Base-by-base conservation (phyloP, 768 basidiomycete genomes). In the Leccinellum luteum region DNA sequence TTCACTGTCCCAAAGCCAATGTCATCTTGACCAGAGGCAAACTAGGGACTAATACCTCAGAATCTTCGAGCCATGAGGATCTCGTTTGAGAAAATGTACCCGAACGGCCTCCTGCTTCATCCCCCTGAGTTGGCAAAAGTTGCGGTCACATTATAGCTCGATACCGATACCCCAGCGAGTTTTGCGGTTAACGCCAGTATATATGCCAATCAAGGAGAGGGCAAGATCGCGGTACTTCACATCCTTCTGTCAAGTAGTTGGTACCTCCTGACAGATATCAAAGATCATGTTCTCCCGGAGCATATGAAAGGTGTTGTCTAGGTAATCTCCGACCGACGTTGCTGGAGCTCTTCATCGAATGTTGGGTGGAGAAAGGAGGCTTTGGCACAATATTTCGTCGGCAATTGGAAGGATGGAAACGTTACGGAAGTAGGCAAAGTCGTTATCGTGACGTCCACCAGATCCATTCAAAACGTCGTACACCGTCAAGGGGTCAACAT, bases 381-480 rank as follows among this genome's bases (percentile, higher is more conserved):
- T 81, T 13, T 51, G 68, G 35, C 73, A 85, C 2, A 60, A 56
- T 12, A 87, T 72, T 64, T 89, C 87, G 43, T 83, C 81, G 0
- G 81, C 76, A 3, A 86, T 86, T 2, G 87, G 87, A 4, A 85
- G 72, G 49, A 89, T 84, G 13, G 79, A 67, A 19, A 89, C 84
- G 25, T 79, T 56, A 6, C 78, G 78, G 60, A 84, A 87, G 58
- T 87, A 78, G 5, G 64, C 65, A 55, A 81, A 81, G 63, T 89
- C 87, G 48, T 89, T 89, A 64, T 87, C 85, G 55, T 89, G 87
- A 1, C 87, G 76, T 2, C 86, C 87, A 0, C 87, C 87, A 1
- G 86, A 81, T 3, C 68, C 68, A 35, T 62, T 58, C 47, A 54
- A 55, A 25, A 52, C 62, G 14, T 63, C 62, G 21, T 60, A 54